These are phyloP conservation scores for Pestalotiopsis fici DNA, from an alignment of 2,329 filamentous ascomycete species.

Conservation along the genomic window DNA sequence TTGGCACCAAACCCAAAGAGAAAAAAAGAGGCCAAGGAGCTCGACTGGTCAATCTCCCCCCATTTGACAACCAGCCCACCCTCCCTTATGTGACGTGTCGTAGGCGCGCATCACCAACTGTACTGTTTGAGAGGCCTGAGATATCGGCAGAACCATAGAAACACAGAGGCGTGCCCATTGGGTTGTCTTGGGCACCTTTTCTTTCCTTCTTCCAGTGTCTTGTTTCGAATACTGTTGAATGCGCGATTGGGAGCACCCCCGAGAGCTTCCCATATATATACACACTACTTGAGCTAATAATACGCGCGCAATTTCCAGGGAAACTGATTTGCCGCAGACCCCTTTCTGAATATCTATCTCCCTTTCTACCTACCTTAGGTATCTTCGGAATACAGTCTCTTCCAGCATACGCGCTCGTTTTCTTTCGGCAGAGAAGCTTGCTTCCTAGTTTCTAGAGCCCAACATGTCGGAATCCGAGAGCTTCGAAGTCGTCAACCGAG, in stretches of 20 bases:
- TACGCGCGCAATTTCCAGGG: background rate
- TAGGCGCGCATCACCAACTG: conserved; percentile 20
- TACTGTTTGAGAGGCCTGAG: conserved; percentile 13
- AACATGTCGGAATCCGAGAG: conserved; percentile 50
- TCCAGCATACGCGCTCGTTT: background rate
- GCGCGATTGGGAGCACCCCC: background rate
- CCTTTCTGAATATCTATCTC: background rate
- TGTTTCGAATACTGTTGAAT: background rate
- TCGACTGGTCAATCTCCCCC: conserved; percentile 26
- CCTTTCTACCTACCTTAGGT: background rate
- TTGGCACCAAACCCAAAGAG: background rate
- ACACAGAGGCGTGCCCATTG: background rate
- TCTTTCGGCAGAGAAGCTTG: background rate
- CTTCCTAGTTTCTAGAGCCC: background rate
- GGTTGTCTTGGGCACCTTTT: conserved; percentile 9
- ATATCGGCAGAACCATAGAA: conserved; percentile 17
- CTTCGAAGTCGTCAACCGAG: conserved; percentile 44
- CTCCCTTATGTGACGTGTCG: conserved; percentile 32
- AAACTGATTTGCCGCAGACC: background rate
- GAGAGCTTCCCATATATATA: background rate
- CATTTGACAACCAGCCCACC: conserved; percentile 20
- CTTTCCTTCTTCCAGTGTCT: background rate
- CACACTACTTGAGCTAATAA: background rate
- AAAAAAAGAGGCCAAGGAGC: background rate
- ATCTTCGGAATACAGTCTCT: background rate